phyloP scores from a whole-genome alignment of 192 early-diverging fungal species.

The Coemansia sp. region DNA sequence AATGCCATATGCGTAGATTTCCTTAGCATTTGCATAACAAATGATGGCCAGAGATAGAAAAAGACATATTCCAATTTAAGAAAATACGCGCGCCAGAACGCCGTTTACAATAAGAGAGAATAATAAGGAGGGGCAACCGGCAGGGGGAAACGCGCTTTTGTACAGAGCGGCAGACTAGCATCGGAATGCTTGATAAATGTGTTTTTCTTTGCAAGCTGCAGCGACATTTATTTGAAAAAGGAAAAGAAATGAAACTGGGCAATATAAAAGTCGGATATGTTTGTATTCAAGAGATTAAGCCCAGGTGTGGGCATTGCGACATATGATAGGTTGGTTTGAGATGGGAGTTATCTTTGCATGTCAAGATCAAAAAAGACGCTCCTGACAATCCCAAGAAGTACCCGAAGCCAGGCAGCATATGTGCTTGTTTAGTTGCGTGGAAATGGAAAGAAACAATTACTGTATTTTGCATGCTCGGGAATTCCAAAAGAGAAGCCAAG shows the following conservation, averaged over 20 bases:
- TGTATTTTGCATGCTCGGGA: background rate
- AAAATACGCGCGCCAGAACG: background rate
- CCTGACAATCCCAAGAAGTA: background rate
- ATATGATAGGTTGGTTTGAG: conserved; percentile 3
- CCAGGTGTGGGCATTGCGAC: background rate
- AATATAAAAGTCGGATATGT: conserved; percentile 3
- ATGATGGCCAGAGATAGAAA: background rate
- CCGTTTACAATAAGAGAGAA: background rate
- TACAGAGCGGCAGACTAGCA: too few relatives aligned
- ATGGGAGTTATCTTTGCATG: background rate
- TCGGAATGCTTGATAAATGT: too few relatives aligned
- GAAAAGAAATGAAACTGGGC: conserved; percentile 9
- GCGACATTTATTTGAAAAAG: background rate
- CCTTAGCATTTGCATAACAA: background rate
- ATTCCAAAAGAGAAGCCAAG: background rate
- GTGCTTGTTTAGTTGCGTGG: too few relatives aligned
- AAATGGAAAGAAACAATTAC: background rate
- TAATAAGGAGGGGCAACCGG: background rate
- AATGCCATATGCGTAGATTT: background rate
- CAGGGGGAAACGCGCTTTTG: background rate
- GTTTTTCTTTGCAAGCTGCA: background rate
- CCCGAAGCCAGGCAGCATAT: background rate
- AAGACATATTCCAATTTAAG: background rate
- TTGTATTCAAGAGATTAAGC: background rate
- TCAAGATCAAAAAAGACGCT: background rate